These are phyloP conservation scores for Fusarium austroafricanum DNA, from an alignment of 2,329 filamentous ascomycete species.

Conservation along the genomic window DNA sequence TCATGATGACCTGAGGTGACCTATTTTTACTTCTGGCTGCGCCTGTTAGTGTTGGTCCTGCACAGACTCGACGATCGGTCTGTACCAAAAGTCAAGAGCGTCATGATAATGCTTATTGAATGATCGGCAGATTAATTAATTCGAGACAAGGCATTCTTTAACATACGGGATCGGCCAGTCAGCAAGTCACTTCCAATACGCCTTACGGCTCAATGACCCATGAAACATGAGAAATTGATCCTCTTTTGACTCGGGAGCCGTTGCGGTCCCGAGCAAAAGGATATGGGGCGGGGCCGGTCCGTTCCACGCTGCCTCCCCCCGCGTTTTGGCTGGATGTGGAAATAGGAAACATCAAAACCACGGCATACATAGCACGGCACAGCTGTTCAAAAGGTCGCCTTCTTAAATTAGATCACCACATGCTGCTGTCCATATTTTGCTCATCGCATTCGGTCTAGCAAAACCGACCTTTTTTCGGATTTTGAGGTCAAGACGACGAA, in stretches of 20 bases:
- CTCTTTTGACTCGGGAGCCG: not conserved
- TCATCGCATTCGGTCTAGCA: not conserved
- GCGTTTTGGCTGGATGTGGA: conserved; percentile 38
- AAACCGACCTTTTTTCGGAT: not conserved
- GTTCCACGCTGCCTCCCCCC: conserved; percentile 31
- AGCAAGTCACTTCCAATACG: not conserved
- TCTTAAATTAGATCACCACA: conserved; percentile 21
- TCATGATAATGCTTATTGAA: conserved; percentile 19
- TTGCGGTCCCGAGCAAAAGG: conserved; percentile 8
- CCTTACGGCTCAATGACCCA: conserved; percentile 17
- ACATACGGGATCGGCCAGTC: not conserved
- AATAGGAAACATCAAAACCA: conserved; percentile 5
- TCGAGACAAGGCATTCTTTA: conserved; percentile 26
- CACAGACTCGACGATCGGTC: conserved; percentile 4
- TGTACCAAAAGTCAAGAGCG: not conserved
- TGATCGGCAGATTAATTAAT: conserved; percentile 30
- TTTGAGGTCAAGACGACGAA: conserved; percentile 8
- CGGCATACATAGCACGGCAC: not conserved
- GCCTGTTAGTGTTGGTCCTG: conserved; percentile 18
- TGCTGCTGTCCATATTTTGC: not conserved
- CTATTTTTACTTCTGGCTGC: conserved; percentile 39
- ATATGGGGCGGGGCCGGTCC: conserved; percentile 28
- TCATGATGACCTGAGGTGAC: conserved; percentile 26
- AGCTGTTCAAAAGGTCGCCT: not conserved
- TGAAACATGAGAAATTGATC: not conserved